Percentiles rank a stretch among this genome's conserved stretches.
Evolutionary conservation across 2,329 filamentous ascomycete genomes (phyloP).

Genomic region (Fusarium verticillioides): DNA sequence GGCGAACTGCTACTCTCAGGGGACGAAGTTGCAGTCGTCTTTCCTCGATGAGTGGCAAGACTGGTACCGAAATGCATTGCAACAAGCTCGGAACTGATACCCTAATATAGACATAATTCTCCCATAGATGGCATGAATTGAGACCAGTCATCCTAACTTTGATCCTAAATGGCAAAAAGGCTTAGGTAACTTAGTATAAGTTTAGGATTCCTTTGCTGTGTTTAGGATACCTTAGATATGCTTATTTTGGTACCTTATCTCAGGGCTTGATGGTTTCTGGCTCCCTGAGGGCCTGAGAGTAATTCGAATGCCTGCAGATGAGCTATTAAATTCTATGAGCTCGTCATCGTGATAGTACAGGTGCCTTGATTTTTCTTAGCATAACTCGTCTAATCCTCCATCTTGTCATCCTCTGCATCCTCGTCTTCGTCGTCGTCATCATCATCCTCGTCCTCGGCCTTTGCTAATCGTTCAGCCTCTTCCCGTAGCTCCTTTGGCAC

Average conservation of each 20-base stretch:
- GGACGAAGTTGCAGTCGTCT: slow-evolving; percentile 68
- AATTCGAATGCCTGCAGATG: slow-evolving; percentile 39
- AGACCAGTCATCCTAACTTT: neutral
- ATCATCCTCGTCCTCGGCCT: slow-evolving; percentile 90
- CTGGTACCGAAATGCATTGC: slow-evolving; percentile 70
- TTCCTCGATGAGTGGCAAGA: slow-evolving; percentile 81
- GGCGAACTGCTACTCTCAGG: slow-evolving; percentile 65
- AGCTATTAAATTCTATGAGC: slow-evolving; percentile 51
- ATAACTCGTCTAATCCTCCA: slow-evolving; percentile 77
- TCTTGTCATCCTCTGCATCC: slow-evolving; percentile 76
- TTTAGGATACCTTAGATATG: neutral
- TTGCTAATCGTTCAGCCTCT: slow-evolving; percentile 92
- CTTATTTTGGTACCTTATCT: neutral
- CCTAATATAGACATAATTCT: neutral
- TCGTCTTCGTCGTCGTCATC: slow-evolving; percentile 74
- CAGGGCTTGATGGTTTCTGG: neutral
- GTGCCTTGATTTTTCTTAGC: slow-evolving; percentile 38
- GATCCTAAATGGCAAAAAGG: neutral
- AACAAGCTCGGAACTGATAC: slow-evolving; percentile 46
- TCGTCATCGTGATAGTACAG: slow-evolving; percentile 53
- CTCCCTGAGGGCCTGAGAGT: neutral
- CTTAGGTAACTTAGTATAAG: neutral
- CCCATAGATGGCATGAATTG: slow-evolving; percentile 12
- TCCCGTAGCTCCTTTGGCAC: slow-evolving; percentile 91
- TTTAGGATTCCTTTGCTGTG: neutral